Conservation (phyloP, 257 asterid species). For the Ehretia macrophylla region DNA sequence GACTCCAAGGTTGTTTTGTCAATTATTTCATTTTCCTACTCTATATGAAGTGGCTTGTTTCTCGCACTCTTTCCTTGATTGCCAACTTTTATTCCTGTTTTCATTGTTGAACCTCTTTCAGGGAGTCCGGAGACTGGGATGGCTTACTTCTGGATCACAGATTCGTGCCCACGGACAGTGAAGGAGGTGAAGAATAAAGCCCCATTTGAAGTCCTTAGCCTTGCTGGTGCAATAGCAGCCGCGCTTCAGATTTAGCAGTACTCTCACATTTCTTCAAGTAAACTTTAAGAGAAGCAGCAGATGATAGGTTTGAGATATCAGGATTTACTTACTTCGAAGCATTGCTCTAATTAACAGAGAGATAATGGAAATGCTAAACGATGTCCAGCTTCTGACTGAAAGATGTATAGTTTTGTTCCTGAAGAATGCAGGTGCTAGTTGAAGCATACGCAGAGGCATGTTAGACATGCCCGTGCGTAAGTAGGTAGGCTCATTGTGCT, state of each 20-base stretch:
- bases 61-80: neutral
- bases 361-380: neutral
- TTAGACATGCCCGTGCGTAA: too few relatives aligned
- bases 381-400: neutral
- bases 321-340: neutral
- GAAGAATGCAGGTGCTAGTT: too few relatives aligned
- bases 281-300: too few relatives aligned
- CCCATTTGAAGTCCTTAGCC: conserved; percentile 84
- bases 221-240: conserved; percentile 80
- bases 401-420: too few relatives aligned
- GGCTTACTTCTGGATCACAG: conserved; percentile 96
- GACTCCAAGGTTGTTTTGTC: too few relatives aligned
- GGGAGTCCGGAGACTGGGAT: conserved; percentile 75
- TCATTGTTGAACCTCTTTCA: conserved; percentile 18
- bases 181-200: conserved; percentile 64
- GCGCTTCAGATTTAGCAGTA: conserved; percentile 65
- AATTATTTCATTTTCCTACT: too few relatives aligned
- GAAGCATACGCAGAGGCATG: too few relatives aligned
- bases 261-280: neutral
- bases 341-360: neutral
- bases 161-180: conserved; percentile 87
- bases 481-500: too few relatives aligned
- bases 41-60: neutral
- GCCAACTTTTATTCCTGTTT: neutral
- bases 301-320: neutral